phyloP scores from a whole-genome alignment of 768 basidiomycete genomes.

The Suillus variegatus region DNA sequence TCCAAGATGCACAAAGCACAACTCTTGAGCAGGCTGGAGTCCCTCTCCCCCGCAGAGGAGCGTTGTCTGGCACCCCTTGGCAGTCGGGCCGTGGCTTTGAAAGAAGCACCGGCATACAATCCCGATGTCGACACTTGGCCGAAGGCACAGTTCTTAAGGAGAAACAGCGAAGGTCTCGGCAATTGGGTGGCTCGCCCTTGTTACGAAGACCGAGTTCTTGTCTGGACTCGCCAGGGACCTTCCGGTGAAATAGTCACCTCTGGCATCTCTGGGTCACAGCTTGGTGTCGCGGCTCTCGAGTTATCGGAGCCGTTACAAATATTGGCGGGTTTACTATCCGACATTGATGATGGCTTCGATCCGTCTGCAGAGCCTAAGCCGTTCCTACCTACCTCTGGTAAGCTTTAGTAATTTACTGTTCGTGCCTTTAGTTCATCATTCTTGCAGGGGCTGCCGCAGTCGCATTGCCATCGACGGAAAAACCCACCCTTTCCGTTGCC shows the following conservation, averaged over 20 bases:
- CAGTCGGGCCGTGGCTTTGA: slow-evolving; percentile 30
- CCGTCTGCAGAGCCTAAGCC: slow-evolving; percentile 18
- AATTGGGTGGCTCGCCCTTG: slow-evolving; percentile 74
- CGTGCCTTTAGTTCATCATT: slow-evolving; percentile 9
- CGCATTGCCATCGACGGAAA: slow-evolving; percentile 8
- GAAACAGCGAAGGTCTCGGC: slow-evolving; percentile 56
- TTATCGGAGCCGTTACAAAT: slow-evolving; percentile 68
- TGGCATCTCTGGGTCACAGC: slow-evolving; percentile 47
- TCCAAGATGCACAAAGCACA: slow-evolving; percentile 50
- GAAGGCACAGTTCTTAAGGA: slow-evolving; percentile 11
- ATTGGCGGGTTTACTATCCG: slow-evolving; percentile 50
- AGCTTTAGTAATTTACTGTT: slow-evolving; percentile 10
- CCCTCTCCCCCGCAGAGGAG: slow-evolving; percentile 42
- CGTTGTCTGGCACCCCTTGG: slow-evolving; percentile 47
- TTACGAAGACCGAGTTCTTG: slow-evolving; percentile 68
- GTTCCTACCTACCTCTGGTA: slow-evolving; percentile 20
- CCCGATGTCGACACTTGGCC: slow-evolving; percentile 16
- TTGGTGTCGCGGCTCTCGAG: slow-evolving; percentile 72
- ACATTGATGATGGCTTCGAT: slow-evolving; percentile 20
- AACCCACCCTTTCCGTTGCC: neutral
- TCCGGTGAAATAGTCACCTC: slow-evolving; percentile 35
- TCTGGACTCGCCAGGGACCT: slow-evolving; percentile 49
- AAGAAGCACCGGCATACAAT: slow-evolving; percentile 29
- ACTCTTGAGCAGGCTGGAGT: slow-evolving; percentile 48
- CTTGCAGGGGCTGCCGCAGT: slow-evolving; percentile 6